A percentile compares a stretch with the other conserved stretches of the same genome.
Conservation (phyloP, 2,329 filamentous ascomycete genomes). For the Fusarium torulosum region DNA sequence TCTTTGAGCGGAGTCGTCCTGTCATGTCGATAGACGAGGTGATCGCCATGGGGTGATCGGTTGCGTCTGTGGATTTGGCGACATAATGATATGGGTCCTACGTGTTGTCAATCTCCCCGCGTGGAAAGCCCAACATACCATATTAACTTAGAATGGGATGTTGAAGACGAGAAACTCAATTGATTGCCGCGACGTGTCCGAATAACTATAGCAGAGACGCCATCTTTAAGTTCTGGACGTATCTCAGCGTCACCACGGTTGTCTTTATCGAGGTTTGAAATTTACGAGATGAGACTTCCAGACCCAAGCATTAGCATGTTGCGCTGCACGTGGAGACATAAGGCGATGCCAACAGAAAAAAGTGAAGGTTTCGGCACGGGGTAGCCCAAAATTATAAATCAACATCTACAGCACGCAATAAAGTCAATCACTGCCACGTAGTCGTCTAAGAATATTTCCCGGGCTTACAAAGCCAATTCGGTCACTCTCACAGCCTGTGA, state of each 20-base stretch:
- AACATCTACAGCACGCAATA: background rate
- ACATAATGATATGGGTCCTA: background rate
- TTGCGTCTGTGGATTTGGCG: background rate
- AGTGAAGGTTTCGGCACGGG: background rate
- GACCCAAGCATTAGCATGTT: background rate
- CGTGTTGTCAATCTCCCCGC: background rate
- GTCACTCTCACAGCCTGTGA: slow-evolving; percentile 12
- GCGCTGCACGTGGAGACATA: background rate
- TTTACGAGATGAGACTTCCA: background rate
- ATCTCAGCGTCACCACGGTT: background rate
- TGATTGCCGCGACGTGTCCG: background rate
- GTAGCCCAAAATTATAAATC: background rate
- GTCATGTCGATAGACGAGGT: background rate
- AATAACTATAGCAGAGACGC: background rate
- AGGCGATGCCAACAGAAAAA: background rate
- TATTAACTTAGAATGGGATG: background rate
- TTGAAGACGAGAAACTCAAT: background rate
- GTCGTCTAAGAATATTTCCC: background rate
- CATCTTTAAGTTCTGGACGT: background rate
- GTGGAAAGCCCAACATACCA: background rate
- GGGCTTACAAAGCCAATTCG: background rate
- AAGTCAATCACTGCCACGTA: background rate
- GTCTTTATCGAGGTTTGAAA: background rate
- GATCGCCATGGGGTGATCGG: background rate
- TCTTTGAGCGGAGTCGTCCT: background rate